Evolutionary conservation across 768 basidiomycete species (phyloP).

Genomic region (Gelatoporia subvermispora): DNA sequence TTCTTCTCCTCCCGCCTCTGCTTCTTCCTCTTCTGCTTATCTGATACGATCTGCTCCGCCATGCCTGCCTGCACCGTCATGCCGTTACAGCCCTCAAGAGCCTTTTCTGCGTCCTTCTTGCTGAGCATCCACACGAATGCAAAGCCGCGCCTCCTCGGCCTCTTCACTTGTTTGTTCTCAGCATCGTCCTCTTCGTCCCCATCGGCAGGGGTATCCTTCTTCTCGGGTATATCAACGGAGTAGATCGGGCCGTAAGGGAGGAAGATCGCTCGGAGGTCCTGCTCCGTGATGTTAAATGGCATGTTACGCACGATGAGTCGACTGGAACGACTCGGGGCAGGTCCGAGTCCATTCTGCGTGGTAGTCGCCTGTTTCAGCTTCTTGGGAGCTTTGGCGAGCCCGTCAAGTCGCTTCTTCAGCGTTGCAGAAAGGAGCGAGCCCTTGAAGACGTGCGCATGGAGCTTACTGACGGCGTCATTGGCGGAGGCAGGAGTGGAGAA

Average conservation of each 20-base stretch:
- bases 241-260: conserved; percentile 84
- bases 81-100: conserved; percentile 77
- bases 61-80: conserved; percentile 61
- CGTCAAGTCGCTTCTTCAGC: conserved; percentile 81
- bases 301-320: conserved; percentile 90
- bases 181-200: conserved; percentile 25
- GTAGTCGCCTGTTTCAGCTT: conserved; percentile 18
- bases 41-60: conserved; percentile 47
- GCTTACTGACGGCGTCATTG: conserved; percentile 63
- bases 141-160: conserved; percentile 63
- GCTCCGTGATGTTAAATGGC: conserved; percentile 76
- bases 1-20: conserved; percentile 48
- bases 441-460: conserved; percentile 93
- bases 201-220: conserved; percentile 23
- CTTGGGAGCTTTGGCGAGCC: conserved; percentile 45
- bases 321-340: conserved; percentile 63
- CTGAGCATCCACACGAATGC: conserved; percentile 94
- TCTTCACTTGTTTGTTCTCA: conserved; percentile 20
- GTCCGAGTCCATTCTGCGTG: conserved; percentile 21
- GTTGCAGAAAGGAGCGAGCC: conserved; percentile 81
- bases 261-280: conserved; percentile 83
- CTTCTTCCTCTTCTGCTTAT: conserved; percentile 69
- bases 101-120: conserved; percentile 78
- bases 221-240: conserved; percentile 72
- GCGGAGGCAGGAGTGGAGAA: conserved; percentile 69